Evolutionary conservation across 2,329 filamentous ascomycete species (phyloP), one percentile per base, ranked within the genome.

Genomic region (Nigrospora osmanthi): DNA sequence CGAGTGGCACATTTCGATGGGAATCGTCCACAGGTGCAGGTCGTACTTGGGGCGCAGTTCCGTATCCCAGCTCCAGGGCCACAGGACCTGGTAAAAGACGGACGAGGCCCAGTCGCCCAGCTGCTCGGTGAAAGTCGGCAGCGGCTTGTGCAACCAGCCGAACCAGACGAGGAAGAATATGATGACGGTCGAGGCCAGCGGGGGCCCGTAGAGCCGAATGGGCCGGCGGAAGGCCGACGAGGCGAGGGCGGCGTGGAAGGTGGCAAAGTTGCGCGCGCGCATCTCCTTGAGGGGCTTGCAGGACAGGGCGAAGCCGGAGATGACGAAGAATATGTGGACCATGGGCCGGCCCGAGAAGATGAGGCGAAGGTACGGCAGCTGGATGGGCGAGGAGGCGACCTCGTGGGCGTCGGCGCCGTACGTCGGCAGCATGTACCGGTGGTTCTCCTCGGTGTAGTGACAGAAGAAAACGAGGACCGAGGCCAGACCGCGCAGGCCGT

Each of bases 281-380:
- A 71, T 63, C 31, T 63, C 59, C 43, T 63, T 61, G 23, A 75
- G 54, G 2, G 71, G 66, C 49, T 70, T 69, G 50, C 66, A 64
- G 9, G 69, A 65, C 17, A 75, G 61, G 3, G 67, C 71, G 48
- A 70, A 73, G 34, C 72, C 72, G 1, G 71, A 74, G 33, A 75
- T 70, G 50, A 75, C 65, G 55, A 75, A 75, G 56, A 75, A 75
- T 39, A 75, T 65, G 52, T 72, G 67, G 3, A 75, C 72, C 68
- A 72, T 76, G 0, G 75, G 70, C 4, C 73, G 75, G 1, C 76
- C 77, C 41, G 73, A 71, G 55, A 73, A 80, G 47, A 74, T 64
- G 4, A 80, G 62, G 13, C 76, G 66, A n/a, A 81, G 43, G 49
- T 80, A 69, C 10, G 76, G 77, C 2, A 80, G 65, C 54, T 75